Base-by-base conservation (phyloP, 768 basidiomycete species). In the Pisolithus marmoratus region DNA sequence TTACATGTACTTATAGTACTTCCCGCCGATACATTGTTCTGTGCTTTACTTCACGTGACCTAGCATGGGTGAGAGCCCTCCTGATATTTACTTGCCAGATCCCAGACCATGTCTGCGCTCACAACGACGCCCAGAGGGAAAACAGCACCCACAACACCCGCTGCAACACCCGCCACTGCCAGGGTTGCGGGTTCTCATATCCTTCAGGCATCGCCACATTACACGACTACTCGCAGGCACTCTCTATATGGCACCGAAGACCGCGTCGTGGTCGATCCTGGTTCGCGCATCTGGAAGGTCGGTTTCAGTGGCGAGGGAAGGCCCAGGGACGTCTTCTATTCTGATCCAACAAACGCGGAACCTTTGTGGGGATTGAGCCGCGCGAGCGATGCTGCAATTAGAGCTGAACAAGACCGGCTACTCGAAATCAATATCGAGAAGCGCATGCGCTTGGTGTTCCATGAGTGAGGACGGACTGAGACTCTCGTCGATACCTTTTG, bases 161-260 rank as follows among this genome's bases (percentile, higher is more conserved):
- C 77, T 36, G 73, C 76, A 17, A 87, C 86, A 14, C 84, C 85
- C 36, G 78, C 81, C 40, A 72, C 79, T 5, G 58, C 79, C 5
- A 81, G 84, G 20, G 65, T 82, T 8, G 62, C 75, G 19, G 67
- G 72, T 4, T 70, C 72, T 14, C 75, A 70, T 56, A 60, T 72
- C n/a, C 69, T 85, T 8, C 84, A 87, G 54, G 68, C 85, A 2
- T 90, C 91, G 17, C 91, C 90, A 0, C 89, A 92, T 59, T 93
- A 93, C 65, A 69, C 83, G 11, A 91, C 90, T 9, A 89, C 88
- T 1, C 76, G 92, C 43, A 77, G 93, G 50, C 95, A 97, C 65
- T 95, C 94, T 1, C 72, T 98, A 8, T 99, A 99, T 70, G 96
- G 96, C 24, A 92, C 90, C 7, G 96, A 99, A 64, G 96, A 98